Percentiles rank a stretch among this genome's conserved stretches.
Evolutionary conservation across 495 filamentous ascomycete genomes (phyloP).

Genomic region (Aspergillus biplanus): DNA sequence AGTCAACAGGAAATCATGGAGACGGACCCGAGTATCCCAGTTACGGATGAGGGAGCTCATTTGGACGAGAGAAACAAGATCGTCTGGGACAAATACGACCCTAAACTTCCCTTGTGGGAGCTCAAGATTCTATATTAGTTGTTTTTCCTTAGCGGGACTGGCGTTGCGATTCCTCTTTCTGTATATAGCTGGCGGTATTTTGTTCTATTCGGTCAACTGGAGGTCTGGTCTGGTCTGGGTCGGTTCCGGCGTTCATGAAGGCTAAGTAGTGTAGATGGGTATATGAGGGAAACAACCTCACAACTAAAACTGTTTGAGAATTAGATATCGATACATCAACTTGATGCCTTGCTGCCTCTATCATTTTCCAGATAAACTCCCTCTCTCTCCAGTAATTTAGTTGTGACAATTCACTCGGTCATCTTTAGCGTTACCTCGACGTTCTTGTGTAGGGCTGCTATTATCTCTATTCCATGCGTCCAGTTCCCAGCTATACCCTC

Average conservation of each 20-base stretch:
- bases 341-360: too few relatives aligned
- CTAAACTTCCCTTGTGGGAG: slow-evolving; percentile 44
- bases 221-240: background rate
- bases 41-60: slow-evolving; percentile 68
- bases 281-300: too few relatives aligned
- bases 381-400: too few relatives aligned
- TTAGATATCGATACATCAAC: too few relatives aligned
- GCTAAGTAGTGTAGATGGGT: too few relatives aligned
- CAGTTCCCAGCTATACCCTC: too few relatives aligned
- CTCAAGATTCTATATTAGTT: slow-evolving; percentile 43
- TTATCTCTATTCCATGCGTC: too few relatives aligned
- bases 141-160: background rate
- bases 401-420: too few relatives aligned
- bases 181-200: background rate
- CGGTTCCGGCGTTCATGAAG: background rate
- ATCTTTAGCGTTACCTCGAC: too few relatives aligned
- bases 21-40: slow-evolving; percentile 53
- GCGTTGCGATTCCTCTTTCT: background rate
- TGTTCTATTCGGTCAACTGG: background rate
- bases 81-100: slow-evolving; percentile 57
- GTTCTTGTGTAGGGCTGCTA: too few relatives aligned
- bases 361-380: too few relatives aligned
- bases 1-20: slow-evolving; percentile 64
- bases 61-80: slow-evolving; percentile 65
- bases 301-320: too few relatives aligned